phyloP scores from a whole-genome alignment of 2,329 filamentous ascomycete species.

The Talaromyces piceae region DNA sequence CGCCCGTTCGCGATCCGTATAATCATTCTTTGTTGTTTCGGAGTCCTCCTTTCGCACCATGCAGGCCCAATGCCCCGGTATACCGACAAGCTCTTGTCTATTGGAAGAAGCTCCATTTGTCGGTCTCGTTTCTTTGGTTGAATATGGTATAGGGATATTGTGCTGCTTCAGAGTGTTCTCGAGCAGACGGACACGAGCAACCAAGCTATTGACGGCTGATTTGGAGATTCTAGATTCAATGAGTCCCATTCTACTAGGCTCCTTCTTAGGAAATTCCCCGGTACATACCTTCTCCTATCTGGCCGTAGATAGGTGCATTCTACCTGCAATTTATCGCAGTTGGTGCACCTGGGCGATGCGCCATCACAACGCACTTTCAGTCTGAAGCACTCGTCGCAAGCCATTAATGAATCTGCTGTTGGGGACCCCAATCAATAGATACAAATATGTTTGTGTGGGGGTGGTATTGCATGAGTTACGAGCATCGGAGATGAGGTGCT shows the following conservation, averaged over 20 bases:
- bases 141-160: constrained; percentile 11
- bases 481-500: no score
- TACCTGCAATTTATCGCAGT: constrained; percentile 10
- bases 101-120: not conserved
- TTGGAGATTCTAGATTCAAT: constrained; percentile 8
- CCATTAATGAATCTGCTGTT: not conserved
- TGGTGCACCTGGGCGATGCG: constrained; percentile 12
- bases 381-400: constrained; percentile 14
- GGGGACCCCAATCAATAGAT: no score
- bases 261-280: not conserved
- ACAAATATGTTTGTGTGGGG: not conserved
- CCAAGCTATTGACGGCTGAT: constrained; percentile 11
- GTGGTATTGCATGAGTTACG: not conserved
- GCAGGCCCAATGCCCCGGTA: not conserved
- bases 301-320: constrained; percentile 13
- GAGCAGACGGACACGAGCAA: constrained; percentile 11
- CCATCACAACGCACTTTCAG: constrained; percentile 15
- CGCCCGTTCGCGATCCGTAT: constrained; percentile 1
- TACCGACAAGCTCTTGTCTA: not conserved
- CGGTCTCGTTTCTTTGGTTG: not conserved
- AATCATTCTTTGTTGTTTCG: not conserved
- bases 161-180: constrained; percentile 11
- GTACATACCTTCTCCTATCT: constrained; percentile 12
- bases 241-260: not conserved
- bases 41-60: not conserved